Evolutionary conservation across 768 basidiomycete species (phyloP).

Genomic region (Amanita exitialis): DNA sequence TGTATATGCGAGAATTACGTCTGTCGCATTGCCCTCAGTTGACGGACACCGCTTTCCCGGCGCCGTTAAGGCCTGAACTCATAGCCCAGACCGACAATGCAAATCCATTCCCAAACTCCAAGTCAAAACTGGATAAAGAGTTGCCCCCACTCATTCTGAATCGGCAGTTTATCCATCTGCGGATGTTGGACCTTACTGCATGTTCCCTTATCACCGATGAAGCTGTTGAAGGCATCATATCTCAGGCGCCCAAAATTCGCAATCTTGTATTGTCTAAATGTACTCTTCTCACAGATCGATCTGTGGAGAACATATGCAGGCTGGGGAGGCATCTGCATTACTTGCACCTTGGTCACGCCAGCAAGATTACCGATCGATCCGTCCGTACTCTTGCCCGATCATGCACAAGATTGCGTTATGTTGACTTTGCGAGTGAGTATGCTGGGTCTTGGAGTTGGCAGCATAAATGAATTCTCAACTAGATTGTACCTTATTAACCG

Average conservation of each 20-base stretch:
- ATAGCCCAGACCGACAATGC: slow-evolving; percentile 21
- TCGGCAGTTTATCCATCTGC: slow-evolving; percentile 69
- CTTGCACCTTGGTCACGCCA: slow-evolving; percentile 89
- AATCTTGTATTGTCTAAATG: slow-evolving; percentile 87
- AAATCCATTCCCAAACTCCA: slow-evolving; percentile 33
- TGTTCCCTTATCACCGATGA: slow-evolving; percentile 75
- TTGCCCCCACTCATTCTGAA: slow-evolving; percentile 59
- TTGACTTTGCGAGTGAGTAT: slow-evolving; percentile 89
- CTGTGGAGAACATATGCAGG: slow-evolving; percentile 74
- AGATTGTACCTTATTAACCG: slow-evolving; percentile 85
- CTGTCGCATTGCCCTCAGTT: slow-evolving; percentile 71
- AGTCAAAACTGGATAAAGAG: slow-evolving; percentile 28
- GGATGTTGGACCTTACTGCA: slow-evolving; percentile 88
- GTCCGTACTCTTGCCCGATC: slow-evolving; percentile 74
- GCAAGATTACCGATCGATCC: slow-evolving; percentile 81
- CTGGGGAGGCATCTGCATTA: slow-evolving; percentile 93
- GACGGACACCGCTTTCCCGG: slow-evolving; percentile 82
- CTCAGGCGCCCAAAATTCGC: slow-evolving; percentile 74
- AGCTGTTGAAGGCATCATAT: slow-evolving; percentile 75
- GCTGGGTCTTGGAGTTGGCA: neutral
- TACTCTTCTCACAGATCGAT: slow-evolving; percentile 62
- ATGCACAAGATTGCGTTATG: slow-evolving; percentile 87
- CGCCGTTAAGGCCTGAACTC: slow-evolving; percentile 37
- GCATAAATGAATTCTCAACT: slow-evolving; percentile 10
- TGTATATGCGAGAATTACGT: slow-evolving; percentile 85